Conservation (phyloP, 306 rosid genomes). For the Spatholobus suberectus region DNA sequence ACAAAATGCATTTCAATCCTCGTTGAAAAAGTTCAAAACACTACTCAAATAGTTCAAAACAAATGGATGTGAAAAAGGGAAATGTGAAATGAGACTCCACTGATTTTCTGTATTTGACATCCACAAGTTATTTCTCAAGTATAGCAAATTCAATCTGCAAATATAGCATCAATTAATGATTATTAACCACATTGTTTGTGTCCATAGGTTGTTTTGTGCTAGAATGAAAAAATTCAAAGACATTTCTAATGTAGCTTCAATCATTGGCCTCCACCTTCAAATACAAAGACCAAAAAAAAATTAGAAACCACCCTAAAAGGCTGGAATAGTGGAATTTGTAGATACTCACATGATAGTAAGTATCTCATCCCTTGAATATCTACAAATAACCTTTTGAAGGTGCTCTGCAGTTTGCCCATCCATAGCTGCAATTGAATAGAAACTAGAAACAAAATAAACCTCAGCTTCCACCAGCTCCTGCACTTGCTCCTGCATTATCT, state of each 20-base stretch:
- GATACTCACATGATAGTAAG: conserved; percentile 82
- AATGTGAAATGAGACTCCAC: not conserved
- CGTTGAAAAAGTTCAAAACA: not conserved
- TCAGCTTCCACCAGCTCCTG: conserved; percentile 73
- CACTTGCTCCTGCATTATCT: conserved; percentile 85
- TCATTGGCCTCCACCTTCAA: not conserved
- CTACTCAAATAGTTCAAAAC: not conserved
- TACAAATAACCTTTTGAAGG: conserved; percentile 79
- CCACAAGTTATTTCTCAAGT: conserved; percentile 15
- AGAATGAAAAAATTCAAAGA: not conserved
- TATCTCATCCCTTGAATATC: conserved; percentile 78
- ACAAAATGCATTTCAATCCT: conserved; percentile 25
- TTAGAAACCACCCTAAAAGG: conserved; percentile 22
- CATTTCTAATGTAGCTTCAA: not conserved
- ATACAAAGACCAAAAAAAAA: not conserved
- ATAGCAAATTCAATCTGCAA: conserved; percentile 20
- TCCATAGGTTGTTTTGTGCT: not conserved
- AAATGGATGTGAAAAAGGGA: conserved; percentile 17
- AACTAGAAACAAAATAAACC: conserved; percentile 88
- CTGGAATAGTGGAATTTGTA: conserved; percentile 6
- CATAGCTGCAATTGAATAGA: conserved; percentile 97
- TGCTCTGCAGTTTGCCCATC: conserved; percentile 99
- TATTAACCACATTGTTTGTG: not conserved
- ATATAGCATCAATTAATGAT: not conserved
- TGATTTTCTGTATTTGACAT: conserved; percentile 15